Evolutionary conservation across 208 protist genomes (phyloP).

Genomic region (Wallacemonas sp.): DNA sequence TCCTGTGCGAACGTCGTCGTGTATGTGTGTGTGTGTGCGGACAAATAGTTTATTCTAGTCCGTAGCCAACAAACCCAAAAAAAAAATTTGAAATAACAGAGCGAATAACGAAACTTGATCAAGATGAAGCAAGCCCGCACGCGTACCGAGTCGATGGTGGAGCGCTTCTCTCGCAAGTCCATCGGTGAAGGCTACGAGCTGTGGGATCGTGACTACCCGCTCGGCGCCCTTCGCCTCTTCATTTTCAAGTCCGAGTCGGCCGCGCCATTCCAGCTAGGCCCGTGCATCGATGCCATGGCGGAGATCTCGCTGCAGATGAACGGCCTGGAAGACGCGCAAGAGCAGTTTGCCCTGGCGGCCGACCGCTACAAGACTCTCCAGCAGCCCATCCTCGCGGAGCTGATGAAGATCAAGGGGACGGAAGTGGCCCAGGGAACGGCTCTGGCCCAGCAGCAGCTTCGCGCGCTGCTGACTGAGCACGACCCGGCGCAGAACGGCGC

Average conservation of each 20-base stretch:
- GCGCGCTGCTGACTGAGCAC: constrained; percentile 46
- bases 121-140: constrained; percentile 74
- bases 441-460: constrained; percentile 60
- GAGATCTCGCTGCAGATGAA: constrained; percentile 82
- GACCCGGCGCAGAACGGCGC: constrained; percentile 37
- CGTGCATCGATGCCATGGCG: constrained; percentile 80
- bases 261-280: constrained; percentile 83
- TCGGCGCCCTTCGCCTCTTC: constrained; percentile 87
- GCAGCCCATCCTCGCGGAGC: constrained; percentile 68
- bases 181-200: constrained; percentile 89
- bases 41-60: no score
- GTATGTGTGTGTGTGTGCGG: no score
- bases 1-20: neutral
- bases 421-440: constrained; percentile 56
- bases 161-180: constrained; percentile 82
- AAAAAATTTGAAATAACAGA: no score
- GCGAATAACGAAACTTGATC: no score
- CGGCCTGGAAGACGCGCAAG: constrained; percentile 77
- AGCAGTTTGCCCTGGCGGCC: constrained; percentile 73
- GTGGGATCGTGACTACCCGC: constrained; percentile 88
- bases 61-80: neutral
- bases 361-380: constrained; percentile 87
- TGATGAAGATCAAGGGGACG: constrained; percentile 76
- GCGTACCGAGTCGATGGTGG: constrained; percentile 88
- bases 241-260: constrained; percentile 88